Evolutionary conservation across 2,329 filamentous ascomycete genomes (phyloP), one percentile per base, ranked within the genome.

Genomic region (Escovopsis weberi): DNA sequence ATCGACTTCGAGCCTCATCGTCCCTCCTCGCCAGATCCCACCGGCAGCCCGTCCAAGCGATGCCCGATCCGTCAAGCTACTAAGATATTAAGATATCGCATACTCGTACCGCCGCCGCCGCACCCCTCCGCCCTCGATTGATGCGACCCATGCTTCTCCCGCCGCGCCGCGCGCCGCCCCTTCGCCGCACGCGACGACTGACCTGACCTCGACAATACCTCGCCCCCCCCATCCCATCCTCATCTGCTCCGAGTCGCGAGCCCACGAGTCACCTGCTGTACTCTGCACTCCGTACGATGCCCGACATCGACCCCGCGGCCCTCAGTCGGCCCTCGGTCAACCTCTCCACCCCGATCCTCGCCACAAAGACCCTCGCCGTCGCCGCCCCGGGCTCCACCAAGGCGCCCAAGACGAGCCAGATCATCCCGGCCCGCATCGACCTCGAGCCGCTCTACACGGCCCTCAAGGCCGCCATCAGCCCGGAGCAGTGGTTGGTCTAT

Each of bases 261-360:
- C n/a, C n/a, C n/a, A n/a, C n/a, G n/a, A n/a, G n/a, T n/a, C n/a
- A n/a, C n/a, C n/a, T n/a, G n/a, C n/a, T n/a, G n/a, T n/a, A n/a
- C n/a, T n/a, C n/a, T n/a, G n/a, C n/a, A 43, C 47, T 47, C 40
- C 43, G 51, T 54, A 56, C 54, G 50, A 81, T 81, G 77, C 76
- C 77, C 54, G 78, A 81, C 64, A 81, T 82, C 64, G 78, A 81
- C 66, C 78, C 78, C 55, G 75, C 78, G 65, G 76, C 78, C 50
- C 62, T 82, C 54, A 80, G 75, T 67, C 74, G 76, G 55, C 72
- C 75, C 47, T 63, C 74, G 39, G 59, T 71, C 57, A 70, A 63
- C 59, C 66, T 78, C 43, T 67, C 74, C 38, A 79, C 76, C 5
- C 75, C 78, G 46, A 66, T 75, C 35, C 60, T 80, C 45, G 62